Evolutionary conservation across 1,284 basidiomycete species (phyloP).

Genomic region (Termitomyces sp.): DNA sequence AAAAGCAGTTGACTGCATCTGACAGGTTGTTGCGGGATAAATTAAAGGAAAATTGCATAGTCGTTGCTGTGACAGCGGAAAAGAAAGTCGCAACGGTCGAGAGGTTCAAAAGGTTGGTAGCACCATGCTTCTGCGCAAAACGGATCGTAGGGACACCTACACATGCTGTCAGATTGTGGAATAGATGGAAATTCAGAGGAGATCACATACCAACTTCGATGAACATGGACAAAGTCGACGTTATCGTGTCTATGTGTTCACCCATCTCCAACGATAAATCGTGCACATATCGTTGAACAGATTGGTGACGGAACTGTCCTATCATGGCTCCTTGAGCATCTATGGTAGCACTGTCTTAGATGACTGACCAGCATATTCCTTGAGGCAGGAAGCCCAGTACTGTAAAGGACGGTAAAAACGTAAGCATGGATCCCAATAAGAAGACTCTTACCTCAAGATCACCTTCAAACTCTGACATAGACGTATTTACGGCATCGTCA

Average conservation of each 20-base stretch:
- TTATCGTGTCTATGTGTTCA: slow-evolving; percentile 64
- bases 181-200: neutral
- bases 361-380: slow-evolving; percentile 49
- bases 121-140: slow-evolving; percentile 68
- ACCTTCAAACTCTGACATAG: slow-evolving; percentile 58
- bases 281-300: slow-evolving; percentile 68
- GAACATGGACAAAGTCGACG: slow-evolving; percentile 59
- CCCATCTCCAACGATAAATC: slow-evolving; percentile 66
- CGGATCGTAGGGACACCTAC: slow-evolving; percentile 69
- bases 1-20: slow-evolving; percentile 62
- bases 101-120: slow-evolving; percentile 62
- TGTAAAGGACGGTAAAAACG: slow-evolving; percentile 20
- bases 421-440: slow-evolving; percentile 1
- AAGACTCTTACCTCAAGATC: slow-evolving; percentile 51
- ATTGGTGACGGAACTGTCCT: slow-evolving; percentile 67
- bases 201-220: slow-evolving; percentile 59
- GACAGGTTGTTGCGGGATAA: slow-evolving; percentile 24
- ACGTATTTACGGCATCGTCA: slow-evolving; percentile 65
- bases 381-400: slow-evolving; percentile 69
- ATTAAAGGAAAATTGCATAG: slow-evolving; percentile 60
- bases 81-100: slow-evolving; percentile 77
- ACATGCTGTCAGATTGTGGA: slow-evolving; percentile 2
- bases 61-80: slow-evolving; percentile 69
- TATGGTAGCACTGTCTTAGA: neutral
- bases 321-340: slow-evolving; percentile 5